Percentiles rank a stretch among this genome's conserved stretches.
Evolutionary conservation across 2,329 filamentous ascomycete genomes (phyloP).

Genomic region (Coleophoma cylindrospora): DNA sequence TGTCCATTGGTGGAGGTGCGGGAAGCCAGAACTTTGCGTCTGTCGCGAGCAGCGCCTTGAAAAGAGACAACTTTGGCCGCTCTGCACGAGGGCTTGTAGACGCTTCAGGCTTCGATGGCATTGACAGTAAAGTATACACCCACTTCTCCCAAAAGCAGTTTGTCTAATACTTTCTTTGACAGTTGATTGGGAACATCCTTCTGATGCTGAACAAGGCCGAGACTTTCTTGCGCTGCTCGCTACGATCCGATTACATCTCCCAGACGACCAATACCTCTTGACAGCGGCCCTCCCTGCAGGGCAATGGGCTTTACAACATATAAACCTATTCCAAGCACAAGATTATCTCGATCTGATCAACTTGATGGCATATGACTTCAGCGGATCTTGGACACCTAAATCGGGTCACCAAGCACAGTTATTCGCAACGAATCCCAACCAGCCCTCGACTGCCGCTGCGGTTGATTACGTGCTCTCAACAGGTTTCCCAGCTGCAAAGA

Average conservation of each 20-base stretch:
- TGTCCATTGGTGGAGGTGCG: conserved; percentile 68
- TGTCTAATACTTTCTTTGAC: neutral
- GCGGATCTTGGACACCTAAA: conserved; percentile 61
- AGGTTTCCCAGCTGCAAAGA: conserved; percentile 65
- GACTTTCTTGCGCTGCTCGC: conserved; percentile 68
- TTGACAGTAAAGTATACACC: conserved; percentile 59
- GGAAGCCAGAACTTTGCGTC: conserved; percentile 63
- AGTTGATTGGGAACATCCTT: conserved; percentile 82
- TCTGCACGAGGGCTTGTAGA: conserved; percentile 64
- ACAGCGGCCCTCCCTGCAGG: conserved; percentile 69
- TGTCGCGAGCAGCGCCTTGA: conserved; percentile 55
- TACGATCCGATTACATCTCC: conserved; percentile 61
- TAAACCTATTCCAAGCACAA: conserved; percentile 59
- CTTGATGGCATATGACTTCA: conserved; percentile 77
- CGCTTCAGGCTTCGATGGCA: conserved; percentile 66
- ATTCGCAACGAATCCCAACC: conserved; percentile 50
- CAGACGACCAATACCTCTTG: conserved; percentile 62
- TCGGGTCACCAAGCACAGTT: conserved; percentile 75
- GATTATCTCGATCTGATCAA: conserved; percentile 71
- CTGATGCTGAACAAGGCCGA: conserved; percentile 57
- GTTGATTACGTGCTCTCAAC: conserved; percentile 61
- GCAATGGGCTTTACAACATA: conserved; percentile 60
- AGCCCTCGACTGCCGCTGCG: conserved; percentile 61
- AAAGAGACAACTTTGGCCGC: conserved; percentile 65
- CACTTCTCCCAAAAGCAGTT: neutral